Conservation (phyloP, 352 stramenopile species). For the Lagenidium giganteum region DNA sequence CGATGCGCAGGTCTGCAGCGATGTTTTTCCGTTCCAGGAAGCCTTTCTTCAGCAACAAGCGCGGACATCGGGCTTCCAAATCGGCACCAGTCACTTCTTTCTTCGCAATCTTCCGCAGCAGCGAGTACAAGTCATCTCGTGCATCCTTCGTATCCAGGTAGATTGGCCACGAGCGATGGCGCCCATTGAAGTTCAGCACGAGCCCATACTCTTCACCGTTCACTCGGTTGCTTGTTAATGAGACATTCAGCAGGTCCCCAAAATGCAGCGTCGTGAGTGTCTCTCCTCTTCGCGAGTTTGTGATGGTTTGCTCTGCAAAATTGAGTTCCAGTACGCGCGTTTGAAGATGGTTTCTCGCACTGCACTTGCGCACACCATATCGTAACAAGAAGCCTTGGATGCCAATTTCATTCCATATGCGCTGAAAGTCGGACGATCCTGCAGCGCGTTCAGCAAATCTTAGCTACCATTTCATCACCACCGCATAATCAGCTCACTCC, state of each 20-base stretch:
- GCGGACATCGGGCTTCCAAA: constrained; percentile 59
- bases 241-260: constrained; percentile 50
- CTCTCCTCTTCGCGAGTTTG: constrained; percentile 70
- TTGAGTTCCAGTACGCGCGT: constrained; percentile 84
- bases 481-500: not conserved
- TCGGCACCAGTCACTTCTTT: constrained; percentile 61
- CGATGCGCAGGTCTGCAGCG: constrained; percentile 14
- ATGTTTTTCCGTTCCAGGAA: constrained; percentile 65
- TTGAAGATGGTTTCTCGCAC: constrained; percentile 70
- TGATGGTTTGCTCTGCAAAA: constrained; percentile 82
- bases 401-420: constrained; percentile 72
- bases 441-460: not conserved
- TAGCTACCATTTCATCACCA: constrained; percentile 1
- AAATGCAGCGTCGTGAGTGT: constrained; percentile 77
- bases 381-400: constrained; percentile 80
- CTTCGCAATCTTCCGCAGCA: constrained; percentile 66
- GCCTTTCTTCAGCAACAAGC: constrained; percentile 72
- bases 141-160: constrained; percentile 72
- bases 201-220: constrained; percentile 62
- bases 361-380: constrained; percentile 81
- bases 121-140: constrained; percentile 63
- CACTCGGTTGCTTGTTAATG: constrained; percentile 25
- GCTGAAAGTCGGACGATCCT: constrained; percentile 48
- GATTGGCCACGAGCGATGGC: constrained; percentile 67
- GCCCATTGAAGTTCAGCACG: constrained; percentile 59